These are phyloP conservation scores for Deinandra increscens DNA, from an alignment of 129 eudicot species.

Conservation along the genomic window DNA sequence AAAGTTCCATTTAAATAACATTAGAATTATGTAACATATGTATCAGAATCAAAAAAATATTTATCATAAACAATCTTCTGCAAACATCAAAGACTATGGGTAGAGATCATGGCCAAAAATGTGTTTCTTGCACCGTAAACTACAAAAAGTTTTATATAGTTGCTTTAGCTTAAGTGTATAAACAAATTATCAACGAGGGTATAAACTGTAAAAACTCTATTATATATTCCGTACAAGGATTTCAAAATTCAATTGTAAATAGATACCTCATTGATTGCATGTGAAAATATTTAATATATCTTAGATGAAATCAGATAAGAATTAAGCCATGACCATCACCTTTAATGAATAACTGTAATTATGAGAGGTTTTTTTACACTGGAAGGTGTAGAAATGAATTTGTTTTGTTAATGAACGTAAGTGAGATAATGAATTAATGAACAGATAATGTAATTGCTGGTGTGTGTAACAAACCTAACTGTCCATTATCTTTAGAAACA, in stretches of 20 bases:
- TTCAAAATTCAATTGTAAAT: neutral
- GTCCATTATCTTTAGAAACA: conserved; percentile 9
- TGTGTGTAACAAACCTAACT: neutral
- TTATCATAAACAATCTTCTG: neutral
- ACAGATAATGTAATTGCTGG: conserved; percentile 15
- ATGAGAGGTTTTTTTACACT: neutral
- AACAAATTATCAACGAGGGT: neutral
- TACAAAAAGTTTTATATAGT: neutral
- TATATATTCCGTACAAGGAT: neutral
- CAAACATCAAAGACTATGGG: conserved; percentile 3
- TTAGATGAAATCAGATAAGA: conserved; percentile 1
- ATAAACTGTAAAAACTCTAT: neutral
- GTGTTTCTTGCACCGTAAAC: neutral
- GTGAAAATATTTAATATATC: neutral
- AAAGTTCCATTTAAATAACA: conserved; percentile 5
- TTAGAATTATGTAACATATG: neutral
- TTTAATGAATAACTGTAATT: neutral
- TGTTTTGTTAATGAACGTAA: neutral
- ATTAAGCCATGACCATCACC: neutral
- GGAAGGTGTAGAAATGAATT: neutral
- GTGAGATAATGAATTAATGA: neutral
- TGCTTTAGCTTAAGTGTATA: neutral
- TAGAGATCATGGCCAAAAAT: neutral
- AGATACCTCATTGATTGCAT: neutral
- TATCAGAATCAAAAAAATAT: neutral